phyloP scores from a whole-genome alignment of 1,284 basidiomycete species.

The Schizophyllum commune region DNA sequence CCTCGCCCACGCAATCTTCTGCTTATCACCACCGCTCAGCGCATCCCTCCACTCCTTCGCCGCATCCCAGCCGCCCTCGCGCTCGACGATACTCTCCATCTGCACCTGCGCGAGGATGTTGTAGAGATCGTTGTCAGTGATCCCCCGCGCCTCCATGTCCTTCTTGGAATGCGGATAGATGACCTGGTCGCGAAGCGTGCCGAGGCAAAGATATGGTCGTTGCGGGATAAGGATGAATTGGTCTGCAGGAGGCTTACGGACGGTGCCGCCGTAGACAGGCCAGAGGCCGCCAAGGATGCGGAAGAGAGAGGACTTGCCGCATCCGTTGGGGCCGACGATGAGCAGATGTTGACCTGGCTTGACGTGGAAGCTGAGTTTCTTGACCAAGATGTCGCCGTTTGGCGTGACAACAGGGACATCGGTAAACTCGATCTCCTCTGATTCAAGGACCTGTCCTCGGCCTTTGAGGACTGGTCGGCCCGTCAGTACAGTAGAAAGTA shows the following conservation, averaged over 20 bases:
- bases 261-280: constrained; percentile 92
- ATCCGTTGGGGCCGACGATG: constrained; percentile 89
- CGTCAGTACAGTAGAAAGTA: neutral
- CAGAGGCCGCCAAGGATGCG: constrained; percentile 92
- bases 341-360: constrained; percentile 89
- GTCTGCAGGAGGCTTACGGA: constrained; percentile 86
- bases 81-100: constrained; percentile 83
- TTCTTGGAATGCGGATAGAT: constrained; percentile 80
- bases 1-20: constrained; percentile 94
- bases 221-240: constrained; percentile 97
- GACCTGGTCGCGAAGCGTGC: constrained; percentile 90
- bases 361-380: constrained; percentile 81
- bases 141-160: constrained; percentile 70
- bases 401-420: constrained; percentile 94
- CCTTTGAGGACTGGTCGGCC: constrained; percentile 61
- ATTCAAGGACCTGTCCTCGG: constrained; percentile 75
- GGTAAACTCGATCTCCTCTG: constrained; percentile 87
- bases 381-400: constrained; percentile 89
- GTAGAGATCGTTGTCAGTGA: constrained; percentile 74
- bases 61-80: constrained; percentile 95
- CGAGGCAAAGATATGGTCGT: constrained; percentile 88
- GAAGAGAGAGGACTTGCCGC: constrained; percentile 4
- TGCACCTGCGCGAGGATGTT: constrained; percentile 74
- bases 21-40: constrained; percentile 82
- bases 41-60: constrained; percentile 91